Base-by-base conservation (phyloP, 768 basidiomycete species). In the Tricholoma flavovirens region DNA sequence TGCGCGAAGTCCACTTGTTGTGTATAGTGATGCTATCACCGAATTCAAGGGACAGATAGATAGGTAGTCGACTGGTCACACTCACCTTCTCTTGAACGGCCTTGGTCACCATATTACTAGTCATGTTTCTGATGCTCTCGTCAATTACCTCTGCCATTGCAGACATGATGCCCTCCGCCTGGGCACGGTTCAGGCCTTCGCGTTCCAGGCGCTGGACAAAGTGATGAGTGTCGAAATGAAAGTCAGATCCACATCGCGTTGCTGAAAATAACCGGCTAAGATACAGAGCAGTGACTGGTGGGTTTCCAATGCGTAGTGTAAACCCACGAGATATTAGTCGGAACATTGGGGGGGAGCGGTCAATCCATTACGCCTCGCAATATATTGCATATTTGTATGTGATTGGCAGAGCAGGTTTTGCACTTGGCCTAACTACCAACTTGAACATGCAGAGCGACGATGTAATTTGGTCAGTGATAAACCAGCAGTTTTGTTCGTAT, bases 1-100 rank as follows among this genome's bases (percentile, higher is more conserved):
- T 93, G 90, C 3, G 94, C 90, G 70, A 98, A 97, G 73, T 98
- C 95, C 56, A 98, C 95, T 73, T 94, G 91, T 67, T 95, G 93
- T 26, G 90, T 93, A 70, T 94, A 94, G 64, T 92, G 90, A 63
- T 90, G 87, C 92, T 93, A 59, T 55, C 19, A 35, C 48, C 35
- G 33, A 14, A 22, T 58, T 30, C 19, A 35, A 26, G 5, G n/a
- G n/a, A 35, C 32, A 24, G 36, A 5, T 29, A 46, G 14, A 24
- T 21, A 45, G 17, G 53, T 14, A 32, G 15, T 30, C 30, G 29
- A 29, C 26, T 30, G 21, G 5, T 56, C 8, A 21, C 49, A 59
- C 78, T 35, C 51, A 89, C 95, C 84, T 98, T 98, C 73, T 98
- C 96, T 68, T 97, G 93, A 62, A 97, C 93, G 0, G 92, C 86